phyloP scores from a whole-genome alignment of 2,329 filamentous ascomycete species.

The Lasiodiplodia theobromae region DNA sequence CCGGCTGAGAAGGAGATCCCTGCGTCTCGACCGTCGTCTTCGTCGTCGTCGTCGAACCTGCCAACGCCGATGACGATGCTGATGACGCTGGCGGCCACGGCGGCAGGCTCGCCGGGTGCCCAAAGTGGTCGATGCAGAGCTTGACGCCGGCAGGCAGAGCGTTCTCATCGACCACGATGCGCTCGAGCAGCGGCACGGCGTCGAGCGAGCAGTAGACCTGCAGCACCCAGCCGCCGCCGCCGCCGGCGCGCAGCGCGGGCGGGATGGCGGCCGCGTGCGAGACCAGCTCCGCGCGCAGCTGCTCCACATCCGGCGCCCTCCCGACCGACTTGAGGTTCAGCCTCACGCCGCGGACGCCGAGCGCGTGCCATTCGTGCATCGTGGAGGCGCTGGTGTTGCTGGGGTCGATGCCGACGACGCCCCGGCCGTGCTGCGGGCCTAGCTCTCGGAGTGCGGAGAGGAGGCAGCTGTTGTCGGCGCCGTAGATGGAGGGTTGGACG shows the following conservation, averaged over 20 bases:
- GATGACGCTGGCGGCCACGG: not conserved
- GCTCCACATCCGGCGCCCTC: slow-evolving; percentile 44
- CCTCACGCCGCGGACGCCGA: slow-evolving; percentile 66
- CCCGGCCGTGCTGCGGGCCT: slow-evolving; percentile 59
- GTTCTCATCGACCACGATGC: slow-evolving; percentile 59
- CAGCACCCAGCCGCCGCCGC: slow-evolving; percentile 58
- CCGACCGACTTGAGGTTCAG: slow-evolving; percentile 65
- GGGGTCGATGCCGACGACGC: slow-evolving; percentile 65
- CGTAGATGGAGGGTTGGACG: slow-evolving; percentile 67
- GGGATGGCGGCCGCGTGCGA: slow-evolving; percentile 60
- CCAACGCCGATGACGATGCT: no score
- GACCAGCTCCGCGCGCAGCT: slow-evolving; percentile 53
- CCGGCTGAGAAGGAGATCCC: slow-evolving; percentile 36
- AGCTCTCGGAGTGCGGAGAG: slow-evolving; percentile 61
- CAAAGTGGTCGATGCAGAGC: slow-evolving; percentile 68
- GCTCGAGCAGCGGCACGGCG: slow-evolving; percentile 57
- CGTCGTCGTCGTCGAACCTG: no score
- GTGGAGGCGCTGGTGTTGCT: slow-evolving; percentile 35
- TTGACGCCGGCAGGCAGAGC: slow-evolving; percentile 56
- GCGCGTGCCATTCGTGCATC: slow-evolving; percentile 61
- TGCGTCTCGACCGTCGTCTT: not conserved
- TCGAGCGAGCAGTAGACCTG: slow-evolving; percentile 65
- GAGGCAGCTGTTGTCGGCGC: slow-evolving; percentile 65
- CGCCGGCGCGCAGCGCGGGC: slow-evolving; percentile 44
- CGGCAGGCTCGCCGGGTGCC: slow-evolving; percentile 55